phyloP scores from a whole-genome alignment of 1,284 basidiomycete species.

The Peniophora sp. region DNA sequence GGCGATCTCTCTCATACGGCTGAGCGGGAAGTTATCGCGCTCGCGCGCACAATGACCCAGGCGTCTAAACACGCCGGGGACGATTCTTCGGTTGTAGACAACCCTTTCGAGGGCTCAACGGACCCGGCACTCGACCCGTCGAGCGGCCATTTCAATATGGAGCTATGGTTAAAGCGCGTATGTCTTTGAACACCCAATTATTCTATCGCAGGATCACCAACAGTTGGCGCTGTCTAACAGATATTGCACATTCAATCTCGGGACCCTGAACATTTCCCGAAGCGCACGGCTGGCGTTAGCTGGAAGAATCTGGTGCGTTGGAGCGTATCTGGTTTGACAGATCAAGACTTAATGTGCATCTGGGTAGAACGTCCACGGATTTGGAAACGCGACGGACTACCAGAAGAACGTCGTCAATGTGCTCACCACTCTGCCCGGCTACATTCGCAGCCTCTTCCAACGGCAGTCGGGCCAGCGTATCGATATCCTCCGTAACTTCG shows the following conservation, averaged over 20 bases:
- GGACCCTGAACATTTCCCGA: conserved; percentile 1
- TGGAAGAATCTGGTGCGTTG: conserved; percentile 15
- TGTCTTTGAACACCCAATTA: not conserved
- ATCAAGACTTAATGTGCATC: not conserved
- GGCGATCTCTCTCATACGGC: not conserved
- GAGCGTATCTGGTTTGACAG: not conserved
- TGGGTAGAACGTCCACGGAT: conserved; percentile 28
- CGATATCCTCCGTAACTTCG: conserved; percentile 36
- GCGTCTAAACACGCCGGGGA: not conserved
- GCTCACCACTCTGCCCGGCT: conserved; percentile 20
- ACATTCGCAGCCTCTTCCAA: conserved; percentile 23
- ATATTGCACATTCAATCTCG: not conserved
- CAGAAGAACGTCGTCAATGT: conserved; percentile 37
- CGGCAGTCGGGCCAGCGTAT: conserved; percentile 23
- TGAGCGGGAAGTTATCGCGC: not conserved
- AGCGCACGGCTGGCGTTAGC: conserved; percentile 17
- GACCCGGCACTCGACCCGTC: not conserved
- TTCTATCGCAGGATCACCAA: too few species aligned
- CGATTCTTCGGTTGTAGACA: not conserved
- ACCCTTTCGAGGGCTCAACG: conserved; percentile 19
- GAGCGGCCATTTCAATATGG: not conserved
- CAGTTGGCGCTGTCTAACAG: too few species aligned
- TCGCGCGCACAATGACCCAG: not conserved
- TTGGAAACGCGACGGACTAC: conserved; percentile 33
- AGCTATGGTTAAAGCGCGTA: not conserved